phyloP scores from a whole-genome alignment of 305 asterid genomes.

The Andrographis paniculata region DNA sequence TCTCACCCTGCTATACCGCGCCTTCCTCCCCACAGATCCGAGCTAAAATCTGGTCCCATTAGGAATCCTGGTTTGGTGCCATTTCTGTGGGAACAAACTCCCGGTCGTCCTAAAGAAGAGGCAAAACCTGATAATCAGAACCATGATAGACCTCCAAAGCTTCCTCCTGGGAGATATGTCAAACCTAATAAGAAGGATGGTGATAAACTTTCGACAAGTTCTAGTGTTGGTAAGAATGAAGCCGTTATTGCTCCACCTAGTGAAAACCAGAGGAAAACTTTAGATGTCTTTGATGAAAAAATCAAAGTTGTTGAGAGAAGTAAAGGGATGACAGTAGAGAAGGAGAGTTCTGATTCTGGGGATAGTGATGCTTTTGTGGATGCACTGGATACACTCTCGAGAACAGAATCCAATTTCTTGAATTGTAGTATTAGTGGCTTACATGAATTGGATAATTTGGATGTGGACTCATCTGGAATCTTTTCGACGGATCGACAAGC shows the following conservation, averaged over 20 bases:
- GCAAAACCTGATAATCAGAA: too few species aligned
- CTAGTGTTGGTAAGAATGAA: too few species aligned
- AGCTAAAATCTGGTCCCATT: constrained; percentile 71
- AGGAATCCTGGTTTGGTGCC: constrained; percentile 69
- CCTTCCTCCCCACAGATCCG: constrained; percentile 46
- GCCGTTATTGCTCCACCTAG: not conserved
- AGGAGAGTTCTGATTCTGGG: constrained; percentile 31
- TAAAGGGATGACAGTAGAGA: constrained; percentile 19
- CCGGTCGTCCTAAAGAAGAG: too few species aligned
- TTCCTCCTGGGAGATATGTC: not conserved
- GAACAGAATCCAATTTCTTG: constrained; percentile 54
- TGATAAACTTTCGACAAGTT: too few species aligned
- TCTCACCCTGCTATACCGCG: constrained; percentile 3
- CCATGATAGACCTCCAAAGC: too few species aligned
- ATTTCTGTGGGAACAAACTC: constrained; percentile 59
- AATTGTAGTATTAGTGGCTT: constrained; percentile 72
- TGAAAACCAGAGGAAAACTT: constrained; percentile 18
- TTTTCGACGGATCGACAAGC: constrained; percentile 32
- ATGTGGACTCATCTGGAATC: constrained; percentile 23
- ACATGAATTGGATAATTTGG: constrained; percentile 45
- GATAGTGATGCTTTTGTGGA: constrained; percentile 51
- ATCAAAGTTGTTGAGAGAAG: constrained; percentile 17
- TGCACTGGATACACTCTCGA: constrained; percentile 65
- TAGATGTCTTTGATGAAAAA: constrained; percentile 19
- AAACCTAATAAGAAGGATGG: too few species aligned